Evolutionary conservation across 495 filamentous ascomycete genomes (phyloP), one percentile per base, ranked within the genome.

Genomic region (Penicillium subrubescens): DNA sequence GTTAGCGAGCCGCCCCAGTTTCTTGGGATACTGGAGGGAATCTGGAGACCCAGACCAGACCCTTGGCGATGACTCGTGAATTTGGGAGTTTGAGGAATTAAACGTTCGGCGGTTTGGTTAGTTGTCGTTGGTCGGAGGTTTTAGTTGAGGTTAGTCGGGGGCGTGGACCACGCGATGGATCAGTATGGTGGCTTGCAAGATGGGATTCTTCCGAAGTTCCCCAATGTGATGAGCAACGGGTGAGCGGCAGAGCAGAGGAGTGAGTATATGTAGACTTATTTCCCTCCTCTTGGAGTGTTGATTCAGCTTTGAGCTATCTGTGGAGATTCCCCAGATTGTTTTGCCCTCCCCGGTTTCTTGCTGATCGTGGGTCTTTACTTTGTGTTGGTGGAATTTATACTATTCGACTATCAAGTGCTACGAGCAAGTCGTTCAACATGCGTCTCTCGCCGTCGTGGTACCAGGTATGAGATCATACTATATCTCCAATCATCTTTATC

Each of bases 381-480:
- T 25, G 31, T 14, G n/a, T 39, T 56, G 31, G 53, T 39, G 10
- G 53, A 56, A 10, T 41, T 61, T 8, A 34, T 12, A 35, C 17
- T 8, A 34, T 12, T 50, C 17, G 54, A 44, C 8, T 23, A 4
- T n/a, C 17, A n/a, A 37, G 10, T 17, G 19, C 46, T 53, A 29
- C 33, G 46, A 43, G 37, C n/a, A 17, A 41, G 29, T 52, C 33
- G 52, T 25, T 46, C 65, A 64, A n/a, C 69, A 86, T 86, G 84
- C 76, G 79, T 76, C 73, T 86, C 51, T 77, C 83, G 54, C 84
- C 83, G 17, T 75, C 81, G 59, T 83, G 81, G 82, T 86, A 86
- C 67, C 84, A 86, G 79, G 83, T 84, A 78, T 25, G 76, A 27
- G 1, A 44, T 10, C n/a, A 25, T 34, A 19, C 27, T 12, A 53